Base-by-base conservation (phyloP, 306 rosid genomes). In the Prunus fruticosa region DNA sequence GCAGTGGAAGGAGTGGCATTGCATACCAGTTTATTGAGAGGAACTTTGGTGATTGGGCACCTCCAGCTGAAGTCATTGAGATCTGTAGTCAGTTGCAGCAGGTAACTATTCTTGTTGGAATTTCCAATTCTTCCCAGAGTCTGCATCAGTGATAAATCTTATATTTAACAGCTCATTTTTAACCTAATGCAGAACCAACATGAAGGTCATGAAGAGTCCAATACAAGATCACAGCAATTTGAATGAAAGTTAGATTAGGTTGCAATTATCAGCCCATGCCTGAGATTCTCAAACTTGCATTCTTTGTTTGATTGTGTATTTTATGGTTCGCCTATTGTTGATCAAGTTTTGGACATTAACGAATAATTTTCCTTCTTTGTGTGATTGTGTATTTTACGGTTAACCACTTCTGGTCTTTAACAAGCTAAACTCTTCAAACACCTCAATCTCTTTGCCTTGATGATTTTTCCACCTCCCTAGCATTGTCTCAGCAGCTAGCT, bases 21-120 rank as follows among this genome's bases (percentile, higher is more conserved):
- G 94, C 96, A 54, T 93, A 91, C 78, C 93, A 91, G 88, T 93
- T 93, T 81, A 87, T 91, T 28, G 97, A 90, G 87, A 89, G 97
- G 71, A 93, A 93, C 74, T 93, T 93, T 50, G 98, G 98, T 47
- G 97, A 93, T 81, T 91, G 98, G 97, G 91, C 97, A 22, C 98
- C 98, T 50, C 6, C 77, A 45, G 86, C 91, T 76, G 98, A 93
- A 93, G 89, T 91, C 72, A 84, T 88, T 27, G 91, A 90, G 54
- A 88, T 90, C 67, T 93, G 96, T 72, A 82, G 82, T 46, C 90
- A 86, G 69, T 49, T 93, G 84, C 88, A 87, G 84, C 88, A 87
- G 93, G 93, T 91, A 87, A 82, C 43, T 38, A 38, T 10, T 51
- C 4, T 78, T 75, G 14, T 79, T 56, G 28, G 53, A 70, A 61